phyloP scores from a whole-genome alignment of 805 yeast species.

The Candida yuanshanica region DNA sequence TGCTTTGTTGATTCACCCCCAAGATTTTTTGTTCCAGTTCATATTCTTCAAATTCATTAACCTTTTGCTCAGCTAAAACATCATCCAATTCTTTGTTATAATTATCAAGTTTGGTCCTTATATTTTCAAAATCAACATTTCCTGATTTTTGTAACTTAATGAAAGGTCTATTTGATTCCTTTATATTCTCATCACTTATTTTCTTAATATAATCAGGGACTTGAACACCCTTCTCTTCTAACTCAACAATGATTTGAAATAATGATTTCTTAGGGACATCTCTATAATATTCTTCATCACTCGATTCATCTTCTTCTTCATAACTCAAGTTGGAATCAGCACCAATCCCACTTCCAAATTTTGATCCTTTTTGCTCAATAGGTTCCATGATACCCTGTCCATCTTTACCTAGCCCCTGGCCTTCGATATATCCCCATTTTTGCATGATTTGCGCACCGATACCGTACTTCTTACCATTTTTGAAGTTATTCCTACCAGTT shows the following conservation, averaged over 20 bases:
- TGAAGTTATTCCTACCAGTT: slow-evolving; percentile 11
- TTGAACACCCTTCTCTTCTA: slow-evolving; percentile 16
- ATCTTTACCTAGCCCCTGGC: slow-evolving; percentile 75
- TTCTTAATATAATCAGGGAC: slow-evolving; percentile 18
- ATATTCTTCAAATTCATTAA: slow-evolving; percentile 8
- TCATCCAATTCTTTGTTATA: slow-evolving; percentile 13
- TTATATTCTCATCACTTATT: slow-evolving; percentile 18
- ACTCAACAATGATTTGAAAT: slow-evolving; percentile 17
- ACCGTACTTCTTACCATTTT: slow-evolving; percentile 48
- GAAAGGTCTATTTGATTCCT: slow-evolving; percentile 30
- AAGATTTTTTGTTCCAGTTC: slow-evolving; percentile 1
- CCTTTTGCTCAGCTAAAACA: slow-evolving; percentile 7
- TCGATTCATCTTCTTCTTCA: slow-evolving; percentile 13
- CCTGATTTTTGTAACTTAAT: slow-evolving; percentile 33
- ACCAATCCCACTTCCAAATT: slow-evolving; percentile 68
- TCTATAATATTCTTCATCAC: slow-evolving; percentile 21
- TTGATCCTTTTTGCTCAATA: slow-evolving; percentile 57
- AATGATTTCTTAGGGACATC: slow-evolving; percentile 23
- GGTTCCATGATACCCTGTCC: slow-evolving; percentile 79
- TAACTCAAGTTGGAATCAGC: slow-evolving; percentile 32
- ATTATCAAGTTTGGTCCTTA: slow-evolving; percentile 11
- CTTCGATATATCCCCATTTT: slow-evolving; percentile 83
- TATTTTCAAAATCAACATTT: slow-evolving; percentile 7
- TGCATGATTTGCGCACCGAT: slow-evolving; percentile 75
- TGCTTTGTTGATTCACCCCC: neutral